Percentiles rank a stretch among this genome's conserved stretches.
phyloP scores from a whole-genome alignment of 192 early-diverging fungal genomes.

The Backusella mclennaniae region DNA sequence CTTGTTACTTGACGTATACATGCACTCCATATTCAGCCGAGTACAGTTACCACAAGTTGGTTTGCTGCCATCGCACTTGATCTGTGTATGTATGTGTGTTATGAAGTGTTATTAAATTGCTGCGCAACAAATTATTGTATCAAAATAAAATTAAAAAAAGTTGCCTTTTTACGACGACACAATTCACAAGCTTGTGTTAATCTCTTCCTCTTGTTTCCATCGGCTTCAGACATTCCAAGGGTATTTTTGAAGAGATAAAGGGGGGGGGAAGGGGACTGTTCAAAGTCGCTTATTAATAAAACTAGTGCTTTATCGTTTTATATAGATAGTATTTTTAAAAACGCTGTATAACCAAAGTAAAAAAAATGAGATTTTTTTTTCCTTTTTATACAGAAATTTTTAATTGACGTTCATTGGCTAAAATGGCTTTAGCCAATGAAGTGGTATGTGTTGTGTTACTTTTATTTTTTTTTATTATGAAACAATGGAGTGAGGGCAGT shows the following conservation, averaged over 20 bases:
- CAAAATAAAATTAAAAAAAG: not conserved
- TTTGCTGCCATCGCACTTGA: conserved; percentile 81
- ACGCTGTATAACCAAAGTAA: too few relatives aligned
- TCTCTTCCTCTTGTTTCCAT: conserved; percentile 54
- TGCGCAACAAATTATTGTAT: not conserved
- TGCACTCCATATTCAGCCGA: conserved; percentile 63
- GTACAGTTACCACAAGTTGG: conserved; percentile 81
- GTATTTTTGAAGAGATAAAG: not conserved
- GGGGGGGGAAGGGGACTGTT: too few relatives aligned
- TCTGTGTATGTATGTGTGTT: conserved; percentile 27
- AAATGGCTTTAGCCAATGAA: too few relatives aligned
- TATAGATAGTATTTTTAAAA: too few relatives aligned
- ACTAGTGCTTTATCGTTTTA: too few relatives aligned
- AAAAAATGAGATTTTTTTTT: not conserved
- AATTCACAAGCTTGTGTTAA: conserved; percentile 71
- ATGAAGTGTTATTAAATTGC: not conserved
- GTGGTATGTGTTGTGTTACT: too few relatives aligned
- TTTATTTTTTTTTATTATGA: too few relatives aligned
- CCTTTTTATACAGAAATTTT: not conserved
- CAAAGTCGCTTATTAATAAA: too few relatives aligned
- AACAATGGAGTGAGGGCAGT: too few relatives aligned
- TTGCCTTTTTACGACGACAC: conserved; percentile 73
- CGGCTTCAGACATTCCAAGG: not conserved
- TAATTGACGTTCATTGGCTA: too few relatives aligned
- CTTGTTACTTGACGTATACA: conserved; percentile 82